Evolutionary conservation across 2,329 filamentous ascomycete species (phyloP), one percentile per base, ranked within the genome.

Genomic region (Nectriaceae sp.): DNA sequence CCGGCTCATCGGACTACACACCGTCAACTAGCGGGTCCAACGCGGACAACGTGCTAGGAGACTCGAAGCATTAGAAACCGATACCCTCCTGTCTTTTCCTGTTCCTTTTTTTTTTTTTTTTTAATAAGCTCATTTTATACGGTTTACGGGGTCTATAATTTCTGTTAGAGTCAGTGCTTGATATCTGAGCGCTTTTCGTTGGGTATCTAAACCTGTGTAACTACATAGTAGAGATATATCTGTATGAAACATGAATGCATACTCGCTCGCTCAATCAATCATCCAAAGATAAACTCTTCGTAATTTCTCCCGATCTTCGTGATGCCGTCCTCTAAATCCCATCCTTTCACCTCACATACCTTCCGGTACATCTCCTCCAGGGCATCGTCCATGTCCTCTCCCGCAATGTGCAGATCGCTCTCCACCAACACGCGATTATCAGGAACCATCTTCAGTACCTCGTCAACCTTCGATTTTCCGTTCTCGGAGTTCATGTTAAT

Each of bases 391-490:
- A 97, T 96, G 42, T 78, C 73, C 1, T 84, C 76, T 0, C 94
- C 94, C 0, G 93, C 94, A 18, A 74, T 80, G 67, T 97, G 90
- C 49, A 97, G 67, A 69, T 99, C 94, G 65, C 91, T 97, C 70
- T 99, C 94, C 3, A 96, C 78, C 18, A 99, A 76, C 11, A 99
- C 74, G 44, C 85, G 79, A 57, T 93, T 82, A 55, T 90, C 87
- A 0, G 94, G 93, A 3, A 95, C 77, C 3, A 80, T 79, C 50
- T 79, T 81, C 40, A 97, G 78, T 18, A 91, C 84, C 20, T 82
- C 77, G 4, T 82, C 82, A 47, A 85, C 81, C 59, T 74, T 75
- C 38, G 63, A 61, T 67, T 56, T 42, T 54, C 71, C 75, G 64
- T 61, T 75, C 59, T 58, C 69, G 16, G 80, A 74, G 24, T 79